Evolutionary conservation across 2,329 filamentous ascomycete genomes (phyloP), one percentile per base, ranked within the genome.

Genomic region (Pleurostoma richardsiae): DNA sequence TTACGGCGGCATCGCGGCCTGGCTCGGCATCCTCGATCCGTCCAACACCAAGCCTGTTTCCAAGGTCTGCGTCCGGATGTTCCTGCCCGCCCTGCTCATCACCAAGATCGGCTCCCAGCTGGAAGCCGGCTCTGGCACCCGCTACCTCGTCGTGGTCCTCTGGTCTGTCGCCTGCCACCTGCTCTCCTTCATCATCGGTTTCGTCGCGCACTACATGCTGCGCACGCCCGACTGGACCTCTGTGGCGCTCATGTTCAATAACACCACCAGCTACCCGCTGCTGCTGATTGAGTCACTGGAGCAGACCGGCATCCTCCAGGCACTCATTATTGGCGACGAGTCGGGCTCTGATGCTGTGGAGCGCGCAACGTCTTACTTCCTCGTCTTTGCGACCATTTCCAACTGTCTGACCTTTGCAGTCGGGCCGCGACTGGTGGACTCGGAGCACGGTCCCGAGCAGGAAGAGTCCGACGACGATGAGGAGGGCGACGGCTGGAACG

Each of bases 371-470:
- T 79, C 77, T 10, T 86, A 84, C 59, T 85, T 86, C 56, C 64
- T 86, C 4, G 75, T 86, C 49, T 85, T 82, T 52, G 75, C 82
- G 4, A 84, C 83, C 46, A 69, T 86, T 7, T 76, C 73, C 39
- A 84, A 82, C 55, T 79, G 75, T 44, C 62, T 86, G 49, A 85
- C 82, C 0, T 86, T 86, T 58, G 79, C 79, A 0, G 65, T 86
- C 3, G 83, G 82, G 0, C 82, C 82, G 1, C 67, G 73, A 10
- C 65, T 86, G 38, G 70, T 86, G 41, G 75, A 78, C 52, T 62
- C 59, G 0, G 66, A 69, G 47, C 58, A 67, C 43, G 60, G 59
- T 1, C 65, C 69, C 1, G 62, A 68, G 6, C 50, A 61, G 2
- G 54, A 57, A n/a, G 50, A 42, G 29, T 40, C 39, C 3, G 54